Percentiles rank a stretch among this genome's conserved stretches.
These are phyloP conservation scores for Suhomyces yuchorum DNA, from an alignment of 1,139 yeast genomes.

Conservation along the genomic window DNA sequence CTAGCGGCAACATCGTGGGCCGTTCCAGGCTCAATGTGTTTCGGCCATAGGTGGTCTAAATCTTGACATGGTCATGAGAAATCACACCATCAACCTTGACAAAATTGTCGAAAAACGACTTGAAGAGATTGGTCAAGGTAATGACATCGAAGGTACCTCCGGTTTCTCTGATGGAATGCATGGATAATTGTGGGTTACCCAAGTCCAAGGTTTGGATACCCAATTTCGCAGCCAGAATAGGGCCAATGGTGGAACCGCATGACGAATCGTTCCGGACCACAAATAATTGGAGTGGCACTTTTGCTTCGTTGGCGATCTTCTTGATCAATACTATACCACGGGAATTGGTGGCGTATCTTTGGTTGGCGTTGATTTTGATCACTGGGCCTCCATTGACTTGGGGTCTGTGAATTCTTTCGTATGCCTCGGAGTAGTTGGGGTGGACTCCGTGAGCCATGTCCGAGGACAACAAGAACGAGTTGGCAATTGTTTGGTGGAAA, in stretches of 20 bases:
- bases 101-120: constrained; percentile 55
- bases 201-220: constrained; percentile 90
- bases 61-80: constrained; percentile 26
- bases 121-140: constrained; percentile 61
- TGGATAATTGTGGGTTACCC: constrained; percentile 91
- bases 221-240: constrained; percentile 82
- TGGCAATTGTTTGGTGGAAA: constrained; percentile 68
- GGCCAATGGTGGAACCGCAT: constrained; percentile 97
- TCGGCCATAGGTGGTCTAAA: constrained; percentile 15
- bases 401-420: constrained; percentile 81
- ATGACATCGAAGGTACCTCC: constrained; percentile 80
- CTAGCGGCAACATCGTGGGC: constrained; percentile 63
- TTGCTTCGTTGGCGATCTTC: constrained; percentile 63
- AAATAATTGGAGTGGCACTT: constrained; percentile 76
- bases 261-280: constrained; percentile 91
- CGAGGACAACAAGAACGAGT: constrained; percentile 86
- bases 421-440: constrained; percentile 79
- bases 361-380: constrained; percentile 90
- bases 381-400: constrained; percentile 87
- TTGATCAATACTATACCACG: constrained; percentile 83
- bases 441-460: constrained; percentile 98
- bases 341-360: constrained; percentile 91
- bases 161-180: constrained; percentile 96
- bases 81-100: constrained; percentile 31
- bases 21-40: constrained; percentile 30